Conservation (phyloP, 805 yeast species). For the Ogataea zsoltii region DNA sequence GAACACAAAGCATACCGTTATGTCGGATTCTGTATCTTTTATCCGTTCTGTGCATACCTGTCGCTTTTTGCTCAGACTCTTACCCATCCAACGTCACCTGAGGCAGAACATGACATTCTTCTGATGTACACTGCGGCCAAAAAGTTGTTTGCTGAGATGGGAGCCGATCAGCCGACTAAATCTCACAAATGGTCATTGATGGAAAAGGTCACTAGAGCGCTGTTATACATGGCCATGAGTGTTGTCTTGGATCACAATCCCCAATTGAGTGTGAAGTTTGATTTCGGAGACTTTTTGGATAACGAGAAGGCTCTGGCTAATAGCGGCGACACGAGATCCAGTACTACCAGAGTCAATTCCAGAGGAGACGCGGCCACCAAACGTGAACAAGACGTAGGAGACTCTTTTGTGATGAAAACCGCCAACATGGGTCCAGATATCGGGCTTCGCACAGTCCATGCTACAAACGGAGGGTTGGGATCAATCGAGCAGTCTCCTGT, state of each 20-base stretch:
- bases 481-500: not conserved
- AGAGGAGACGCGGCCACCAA: too few species aligned
- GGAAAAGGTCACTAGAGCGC: slow-evolving; percentile 19
- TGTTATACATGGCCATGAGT: slow-evolving; percentile 26
- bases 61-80: slow-evolving; percentile 30
- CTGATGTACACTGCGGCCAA: slow-evolving; percentile 22
- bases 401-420: too few species aligned
- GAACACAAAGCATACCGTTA: slow-evolving; percentile 16
- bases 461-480: not conserved
- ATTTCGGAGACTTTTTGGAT: slow-evolving; percentile 24
- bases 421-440: too few species aligned
- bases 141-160: slow-evolving; percentile 18
- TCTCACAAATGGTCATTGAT: slow-evolving; percentile 19
- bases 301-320: slow-evolving; percentile 10
- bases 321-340: not conserved
- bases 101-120: slow-evolving; percentile 25
- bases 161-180: not conserved
- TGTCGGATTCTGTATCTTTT: slow-evolving; percentile 27
- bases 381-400: too few species aligned
- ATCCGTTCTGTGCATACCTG: slow-evolving; percentile 35
- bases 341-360: not conserved
- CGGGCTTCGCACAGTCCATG: too few species aligned
- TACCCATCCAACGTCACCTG: slow-evolving; percentile 17
- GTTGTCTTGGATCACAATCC: slow-evolving; percentile 18
- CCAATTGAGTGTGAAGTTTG: slow-evolving; percentile 13